Evolutionary conservation across 148 eudicot genomes (phyloP).

Genomic region (Chenopodium quinoa): DNA sequence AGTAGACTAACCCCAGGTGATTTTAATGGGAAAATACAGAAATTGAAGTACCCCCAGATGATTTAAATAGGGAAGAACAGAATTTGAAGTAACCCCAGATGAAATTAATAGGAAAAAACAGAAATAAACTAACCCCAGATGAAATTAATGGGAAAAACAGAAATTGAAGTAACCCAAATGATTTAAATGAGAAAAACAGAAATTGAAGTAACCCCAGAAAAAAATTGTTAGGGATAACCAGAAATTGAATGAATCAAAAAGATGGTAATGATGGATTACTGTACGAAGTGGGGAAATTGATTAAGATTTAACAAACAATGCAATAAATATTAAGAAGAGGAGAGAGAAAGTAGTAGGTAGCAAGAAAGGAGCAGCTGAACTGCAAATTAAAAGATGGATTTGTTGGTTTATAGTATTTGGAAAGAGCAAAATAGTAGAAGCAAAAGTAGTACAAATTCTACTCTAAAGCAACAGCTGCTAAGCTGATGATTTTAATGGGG

Average conservation of each 20-base stretch:
- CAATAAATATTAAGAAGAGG: constrained; percentile 15
- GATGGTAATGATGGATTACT: constrained; percentile 3
- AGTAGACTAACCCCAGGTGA: neutral
- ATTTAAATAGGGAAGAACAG: neutral
- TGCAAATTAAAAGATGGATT: constrained; percentile 21
- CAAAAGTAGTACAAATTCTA: neutral
- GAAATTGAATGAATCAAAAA: constrained; percentile 12
- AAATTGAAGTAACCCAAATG: constrained; percentile 6
- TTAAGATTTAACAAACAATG: neutral
- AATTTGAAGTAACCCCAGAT: neutral
- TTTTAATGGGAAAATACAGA: neutral
- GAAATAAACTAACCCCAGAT: neutral
- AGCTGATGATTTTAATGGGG: constrained; percentile 1
- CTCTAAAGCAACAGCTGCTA: neutral
- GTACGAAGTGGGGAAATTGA: neutral
- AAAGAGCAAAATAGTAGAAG: neutral
- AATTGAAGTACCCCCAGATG: too few species aligned
- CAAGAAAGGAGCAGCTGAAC: constrained; percentile 59
- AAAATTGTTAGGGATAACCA: neutral
- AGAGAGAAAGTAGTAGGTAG: constrained; percentile 34
- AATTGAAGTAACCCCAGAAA: neutral
- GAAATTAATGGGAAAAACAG: neutral
- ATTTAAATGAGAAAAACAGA: neutral
- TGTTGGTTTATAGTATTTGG: constrained; percentile 15
- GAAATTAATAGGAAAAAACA: too few species aligned